Base-by-base conservation (phyloP, 805 yeast species). In the Metschnikowia picachoensis region DNA sequence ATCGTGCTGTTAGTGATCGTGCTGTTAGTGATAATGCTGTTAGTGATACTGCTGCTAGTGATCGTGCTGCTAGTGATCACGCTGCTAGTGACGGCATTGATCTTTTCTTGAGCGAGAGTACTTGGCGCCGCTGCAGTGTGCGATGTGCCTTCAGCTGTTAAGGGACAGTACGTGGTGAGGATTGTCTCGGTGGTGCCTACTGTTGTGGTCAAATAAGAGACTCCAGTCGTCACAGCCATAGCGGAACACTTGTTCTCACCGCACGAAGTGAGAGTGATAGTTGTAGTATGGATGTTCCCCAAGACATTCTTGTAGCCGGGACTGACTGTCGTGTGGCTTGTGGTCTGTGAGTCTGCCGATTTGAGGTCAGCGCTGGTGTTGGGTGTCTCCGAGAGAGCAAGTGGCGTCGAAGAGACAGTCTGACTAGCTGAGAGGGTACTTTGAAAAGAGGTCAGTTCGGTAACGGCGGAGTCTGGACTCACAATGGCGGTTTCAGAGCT, bases 1-100 rank as follows among this genome's bases (percentile, higher is more conserved):
- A 72, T 71, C n/a, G 71, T 70, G 56, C 68, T 68, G 54, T 67
- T 59, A 27, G 75, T 67, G 43, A 72, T 71, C n/a, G 71, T 70
- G 56, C 68, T 68, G 54, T 67, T 59, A 27, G 75, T 67, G 43
- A 72, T 71, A n/a, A n/a, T n/a, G n/a, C n/a, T n/a, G n/a, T n/a
- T n/a, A n/a, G n/a, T n/a, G n/a, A n/a, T n/a, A n/a, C n/a, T n/a
- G n/a, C n/a, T n/a, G n/a, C n/a, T n/a, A n/a, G n/a, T n/a, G n/a
- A n/a, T n/a, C n/a, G n/a, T n/a, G n/a, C n/a, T n/a, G n/a, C n/a
- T n/a, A n/a, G n/a, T n/a, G n/a, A n/a, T n/a, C n/a, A n/a, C n/a
- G n/a, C n/a, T n/a, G n/a, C n/a, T n/a, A n/a, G n/a, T n/a, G n/a
- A n/a, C n/a, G n/a, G 70, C 77, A 50, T 72, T 62, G 36, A 70